A percentile compares a stretch with the other conserved stretches of the same genome.
Conservation (phyloP, 2,329 filamentous ascomycete genomes). For the Dactylellina parvicollis region DNA sequence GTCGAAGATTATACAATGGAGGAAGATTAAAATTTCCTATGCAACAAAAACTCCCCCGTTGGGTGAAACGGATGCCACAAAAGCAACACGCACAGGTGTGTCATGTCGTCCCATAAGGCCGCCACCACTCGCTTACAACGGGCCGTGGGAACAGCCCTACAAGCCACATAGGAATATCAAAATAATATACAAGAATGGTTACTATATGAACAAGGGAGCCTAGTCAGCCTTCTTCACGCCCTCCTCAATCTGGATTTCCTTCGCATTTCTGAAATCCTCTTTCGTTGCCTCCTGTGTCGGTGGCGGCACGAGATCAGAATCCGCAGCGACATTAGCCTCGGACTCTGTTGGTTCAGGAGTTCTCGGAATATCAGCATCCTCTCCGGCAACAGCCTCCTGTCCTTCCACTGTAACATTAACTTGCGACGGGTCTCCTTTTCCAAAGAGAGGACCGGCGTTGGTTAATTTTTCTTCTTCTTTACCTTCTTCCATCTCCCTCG, state of each 20-base stretch:
- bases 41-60: slow-evolving; percentile 26
- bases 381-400: neutral
- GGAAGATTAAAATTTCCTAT: slow-evolving; percentile 32
- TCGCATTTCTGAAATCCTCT: slow-evolving; percentile 26
- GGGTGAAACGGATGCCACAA: slow-evolving; percentile 10
- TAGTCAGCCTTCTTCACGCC: slow-evolving; percentile 40
- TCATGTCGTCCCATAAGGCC: neutral
- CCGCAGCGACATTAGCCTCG: slow-evolving; percentile 37
- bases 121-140: slow-evolving; percentile 1
- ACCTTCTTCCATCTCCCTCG: too few species aligned
- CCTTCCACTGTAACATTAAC: neutral
- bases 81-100: slow-evolving; percentile 20
- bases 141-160: neutral
- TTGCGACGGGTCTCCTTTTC: slow-evolving; percentile 1
- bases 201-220: slow-evolving; percentile 20
- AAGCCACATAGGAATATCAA: slow-evolving; percentile 1
- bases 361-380: neutral
- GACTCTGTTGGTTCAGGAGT: slow-evolving; percentile 45
- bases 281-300: slow-evolving; percentile 27
- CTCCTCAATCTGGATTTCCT: slow-evolving; percentile 50
- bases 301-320: slow-evolving; percentile 36
- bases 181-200: slow-evolving; percentile 45
- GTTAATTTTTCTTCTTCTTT: neutral
- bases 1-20: neutral
- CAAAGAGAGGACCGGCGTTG: neutral